Evolutionary conservation across 2,329 filamentous ascomycete species (phyloP).

Genomic region (Scedosporium boydii): DNA sequence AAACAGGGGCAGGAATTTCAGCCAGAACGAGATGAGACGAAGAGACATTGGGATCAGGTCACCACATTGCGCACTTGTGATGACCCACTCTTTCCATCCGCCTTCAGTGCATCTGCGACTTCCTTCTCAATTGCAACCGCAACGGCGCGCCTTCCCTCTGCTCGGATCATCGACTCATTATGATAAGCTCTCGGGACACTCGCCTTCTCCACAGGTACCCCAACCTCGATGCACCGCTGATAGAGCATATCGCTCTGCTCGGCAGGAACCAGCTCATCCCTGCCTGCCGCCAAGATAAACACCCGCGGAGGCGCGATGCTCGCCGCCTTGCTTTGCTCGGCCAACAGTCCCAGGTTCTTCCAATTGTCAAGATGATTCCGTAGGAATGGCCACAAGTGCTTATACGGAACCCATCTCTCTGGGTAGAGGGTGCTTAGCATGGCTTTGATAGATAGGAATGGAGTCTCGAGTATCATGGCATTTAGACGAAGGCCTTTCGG

Average conservation of each 20-base stretch:
- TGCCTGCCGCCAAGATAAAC: constrained; percentile 45
- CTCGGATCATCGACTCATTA: constrained; percentile 42
- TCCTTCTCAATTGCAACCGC: constrained; percentile 28
- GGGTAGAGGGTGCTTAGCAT: constrained; percentile 69
- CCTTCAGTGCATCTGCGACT: not conserved
- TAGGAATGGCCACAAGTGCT: constrained; percentile 64
- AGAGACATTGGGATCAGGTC: not conserved
- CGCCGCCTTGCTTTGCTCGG: constrained; percentile 18
- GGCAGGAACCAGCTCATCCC: constrained; percentile 48
- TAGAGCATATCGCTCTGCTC: constrained; percentile 37
- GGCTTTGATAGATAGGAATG: constrained; percentile 59
- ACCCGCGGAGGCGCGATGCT: constrained; percentile 23
- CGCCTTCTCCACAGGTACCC: constrained; percentile 33
- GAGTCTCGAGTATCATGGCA: constrained; percentile 62
- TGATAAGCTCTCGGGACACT: constrained; percentile 42
- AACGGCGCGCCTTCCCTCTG: constrained; percentile 33
- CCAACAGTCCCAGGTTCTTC: constrained; percentile 37
- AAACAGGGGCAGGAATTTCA: no score
- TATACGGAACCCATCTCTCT: constrained; percentile 71
- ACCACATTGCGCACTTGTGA: not conserved
- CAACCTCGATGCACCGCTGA: constrained; percentile 36
- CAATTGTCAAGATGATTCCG: constrained; percentile 51
- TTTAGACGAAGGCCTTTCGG: constrained; percentile 17
- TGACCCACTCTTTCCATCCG: not conserved
- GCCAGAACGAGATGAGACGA: no score